Conservation (phyloP, 2,329 filamentous ascomycete species). For the Ophiosphaerella narmari region DNA sequence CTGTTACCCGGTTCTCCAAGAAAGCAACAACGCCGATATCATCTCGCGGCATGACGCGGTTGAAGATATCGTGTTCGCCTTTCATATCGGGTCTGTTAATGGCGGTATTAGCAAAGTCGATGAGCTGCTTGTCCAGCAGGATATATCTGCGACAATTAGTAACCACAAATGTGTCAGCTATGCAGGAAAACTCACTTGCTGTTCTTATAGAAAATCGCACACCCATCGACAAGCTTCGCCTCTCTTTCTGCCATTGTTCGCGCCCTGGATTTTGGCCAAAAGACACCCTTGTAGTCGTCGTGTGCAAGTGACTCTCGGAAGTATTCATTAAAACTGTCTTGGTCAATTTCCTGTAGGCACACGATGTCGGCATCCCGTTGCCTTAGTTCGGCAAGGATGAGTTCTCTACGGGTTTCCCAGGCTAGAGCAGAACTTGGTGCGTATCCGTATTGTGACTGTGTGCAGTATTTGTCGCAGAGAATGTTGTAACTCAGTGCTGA, state of each 20-base stretch:
- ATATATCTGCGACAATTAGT: slow-evolving; percentile 62
- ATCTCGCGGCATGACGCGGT: slow-evolving; percentile 97
- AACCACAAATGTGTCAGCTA: background rate
- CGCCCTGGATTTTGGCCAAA: slow-evolving; percentile 87
- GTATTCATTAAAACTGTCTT: slow-evolving; percentile 87
- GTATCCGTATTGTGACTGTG: slow-evolving; percentile 83
- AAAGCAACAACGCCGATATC: slow-evolving; percentile 93
- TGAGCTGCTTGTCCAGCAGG: slow-evolving; percentile 87
- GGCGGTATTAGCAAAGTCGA: slow-evolving; percentile 89
- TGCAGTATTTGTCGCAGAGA: slow-evolving; percentile 91
- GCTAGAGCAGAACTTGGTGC: slow-evolving; percentile 78
- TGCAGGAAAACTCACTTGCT: slow-evolving; percentile 64
- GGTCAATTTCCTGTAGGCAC: slow-evolving; percentile 91
- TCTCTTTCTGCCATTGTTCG: slow-evolving; percentile 92
- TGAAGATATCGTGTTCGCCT: slow-evolving; percentile 96
- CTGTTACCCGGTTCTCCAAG: slow-evolving; percentile 88
- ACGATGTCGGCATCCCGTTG: slow-evolving; percentile 84
- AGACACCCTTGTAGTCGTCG: slow-evolving; percentile 90
- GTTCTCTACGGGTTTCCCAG: slow-evolving; percentile 85
- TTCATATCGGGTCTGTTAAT: slow-evolving; percentile 98
- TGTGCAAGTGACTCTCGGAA: slow-evolving; percentile 86
- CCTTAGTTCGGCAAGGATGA: slow-evolving; percentile 82
- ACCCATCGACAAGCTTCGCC: slow-evolving; percentile 88
- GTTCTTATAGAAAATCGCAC: slow-evolving; percentile 94
- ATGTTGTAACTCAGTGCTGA: slow-evolving; percentile 94